Base-by-base conservation (phyloP, 345 rosid species). In the Rubroshorea leprosula region DNA sequence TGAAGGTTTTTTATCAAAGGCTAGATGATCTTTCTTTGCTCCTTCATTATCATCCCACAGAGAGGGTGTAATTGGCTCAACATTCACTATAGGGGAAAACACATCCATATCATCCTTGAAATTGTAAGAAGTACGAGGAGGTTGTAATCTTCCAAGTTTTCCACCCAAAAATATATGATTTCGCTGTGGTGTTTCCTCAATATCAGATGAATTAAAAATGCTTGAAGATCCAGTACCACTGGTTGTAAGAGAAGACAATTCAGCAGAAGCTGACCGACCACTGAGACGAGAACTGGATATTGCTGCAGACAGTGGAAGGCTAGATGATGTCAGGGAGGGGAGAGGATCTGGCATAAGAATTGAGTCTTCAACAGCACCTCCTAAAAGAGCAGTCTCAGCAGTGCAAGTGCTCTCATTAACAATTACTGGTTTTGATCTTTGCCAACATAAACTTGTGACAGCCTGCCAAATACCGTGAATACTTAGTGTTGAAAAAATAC, bases 311-410 rank as follows among this genome's bases (percentile, higher is more conserved):
- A 72, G 74, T 63, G 90, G 58, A 70, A 72, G 71, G 63, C 72
- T 68, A 22, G 87, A 67, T 45, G 89, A 70, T 76, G 89, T 57
- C 65, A 76, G 56, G 15, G 90, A 87, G 48, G 96, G 96, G 73
- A 93, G 91, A 9, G 96, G 97, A 48, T 94, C 99, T 12, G 99
- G 99, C 90, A 90, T 90, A 68, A 90, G 83, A 74, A 82, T 78
- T 53, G 95, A 94, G 69, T 85, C 99, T 61, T 87, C 96, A 68
- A 73, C 79, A 54, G 87, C 69, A 60, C 84, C 88, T 66, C 99
- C 99, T 62, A 93, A 66, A 74, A 93, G 96, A 79, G 88, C 97
- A 72, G 80, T 83, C 79, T 90, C 99, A 35, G 86, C 73, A 46
- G 79, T 75, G 73, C 87, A 84, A 63, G 58, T 82, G 74, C 74